Base-by-base conservation (phyloP, 2,329 filamentous ascomycete genomes). In the Verticillium nubilum region DNA sequence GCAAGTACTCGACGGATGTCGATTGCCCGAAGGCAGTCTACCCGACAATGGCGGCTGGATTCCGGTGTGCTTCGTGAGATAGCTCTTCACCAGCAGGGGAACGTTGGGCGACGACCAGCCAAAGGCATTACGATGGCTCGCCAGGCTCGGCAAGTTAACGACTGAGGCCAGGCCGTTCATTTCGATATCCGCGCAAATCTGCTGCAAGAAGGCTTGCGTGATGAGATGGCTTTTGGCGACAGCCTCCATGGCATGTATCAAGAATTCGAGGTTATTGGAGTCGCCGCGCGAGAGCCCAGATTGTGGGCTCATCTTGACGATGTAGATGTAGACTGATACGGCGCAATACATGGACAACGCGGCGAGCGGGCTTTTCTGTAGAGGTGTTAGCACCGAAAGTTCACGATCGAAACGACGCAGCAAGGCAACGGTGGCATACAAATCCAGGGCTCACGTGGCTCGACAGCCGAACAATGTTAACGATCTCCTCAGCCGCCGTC, bases 301-400 rank as follows among this genome's bases (percentile, higher is more conserved):
- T 10, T 83, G 77, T 1, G 86, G 85, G 54, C 85, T 78, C 23
- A 86, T 86, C 67, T 89, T 91, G 29, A 91, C 82, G 63, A 91
- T 86, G 65, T 95, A 88, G 1, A 95, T 83, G 64, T 93, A 96
- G 0, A 96, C 92, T 0, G 92, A 87, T 3, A 88, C 87, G 17
- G 93, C 90, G 37, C 92, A 90, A 68, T 96, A 97, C 19, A 97
- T 77, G 58, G 91, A 92, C 65, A 97, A 87, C 0, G 91, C 89
- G 59, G 90, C 84, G 68, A 94, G 89, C 0, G 90, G 89, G 63
- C 89, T 92, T 80, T 87, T 86, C 88, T 92, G 59, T 26, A 59
- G 33, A 4, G 37, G 17, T 17, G 28, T 61, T 26, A 63, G 69
- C 17, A 37, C 4, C 6, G 35, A n/a, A 17, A 42, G 35, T 23